A percentile compares a stretch with the other conserved stretches of the same genome.
phyloP scores from a whole-genome alignment of 2,329 filamentous ascomycete genomes.

The Ramichloridium luteum region DNA sequence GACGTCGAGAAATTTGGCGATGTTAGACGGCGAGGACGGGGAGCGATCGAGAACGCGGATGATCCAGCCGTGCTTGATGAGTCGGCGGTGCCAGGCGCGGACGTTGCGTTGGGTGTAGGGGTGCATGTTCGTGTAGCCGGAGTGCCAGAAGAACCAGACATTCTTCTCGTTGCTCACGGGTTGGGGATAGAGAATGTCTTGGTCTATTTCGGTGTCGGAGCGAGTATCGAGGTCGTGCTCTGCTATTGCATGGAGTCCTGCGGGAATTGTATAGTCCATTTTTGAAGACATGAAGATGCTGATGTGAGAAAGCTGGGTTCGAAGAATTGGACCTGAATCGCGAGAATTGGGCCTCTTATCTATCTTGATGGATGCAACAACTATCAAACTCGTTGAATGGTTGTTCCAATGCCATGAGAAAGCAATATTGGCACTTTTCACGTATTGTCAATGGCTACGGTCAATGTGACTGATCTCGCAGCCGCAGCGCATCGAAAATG shows the following conservation, averaged over 20 bases:
- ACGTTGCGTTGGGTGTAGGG: slow-evolving; percentile 42
- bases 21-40: slow-evolving; percentile 35
- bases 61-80: slow-evolving; percentile 40
- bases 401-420: no score
- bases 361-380: no score
- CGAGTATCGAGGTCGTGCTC: slow-evolving; percentile 33
- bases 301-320: no score
- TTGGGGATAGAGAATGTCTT: slow-evolving; percentile 30
- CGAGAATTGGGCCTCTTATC: no score
- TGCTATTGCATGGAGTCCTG: slow-evolving; percentile 33
- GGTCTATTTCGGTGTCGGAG: slow-evolving; percentile 36
- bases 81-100: slow-evolving; percentile 42
- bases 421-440: no score
- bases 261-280: slow-evolving; percentile 17
- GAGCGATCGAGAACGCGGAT: slow-evolving; percentile 40
- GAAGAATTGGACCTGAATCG: no score
- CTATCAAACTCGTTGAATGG: no score
- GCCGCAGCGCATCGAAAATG: no score
- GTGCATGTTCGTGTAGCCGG: slow-evolving; percentile 38
- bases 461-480: no score
- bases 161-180: slow-evolving; percentile 37
- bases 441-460: no score
- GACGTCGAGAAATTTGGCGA: slow-evolving; percentile 39
- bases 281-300: no score
- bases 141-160: slow-evolving; percentile 49